Conservation (phyloP, 768 basidiomycete species). For the Mycena haematopus region DNA sequence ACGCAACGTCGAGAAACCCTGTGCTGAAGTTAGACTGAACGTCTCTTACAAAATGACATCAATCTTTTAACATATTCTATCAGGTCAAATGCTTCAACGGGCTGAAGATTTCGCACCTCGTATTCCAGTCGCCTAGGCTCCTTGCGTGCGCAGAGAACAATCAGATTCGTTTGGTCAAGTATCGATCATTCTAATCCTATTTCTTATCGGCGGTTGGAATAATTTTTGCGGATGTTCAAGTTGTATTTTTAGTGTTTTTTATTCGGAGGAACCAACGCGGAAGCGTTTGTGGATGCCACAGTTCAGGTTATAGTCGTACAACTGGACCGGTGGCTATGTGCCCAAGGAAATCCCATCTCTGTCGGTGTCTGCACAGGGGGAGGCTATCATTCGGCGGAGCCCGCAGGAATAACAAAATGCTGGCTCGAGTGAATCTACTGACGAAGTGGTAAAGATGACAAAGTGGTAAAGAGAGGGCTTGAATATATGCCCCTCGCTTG, state of each 20-base stretch:
- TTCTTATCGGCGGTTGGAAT: not conserved
- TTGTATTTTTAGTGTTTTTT: not conserved
- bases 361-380: too few species aligned
- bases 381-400: too few species aligned
- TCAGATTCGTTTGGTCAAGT: slow-evolving; percentile 36
- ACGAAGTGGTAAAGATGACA: too few species aligned
- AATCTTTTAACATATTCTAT: not conserved
- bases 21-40: slow-evolving; percentile 31
- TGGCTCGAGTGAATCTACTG: too few species aligned
- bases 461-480: too few species aligned
- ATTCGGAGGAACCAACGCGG: too few species aligned
- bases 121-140: slow-evolving; percentile 40
- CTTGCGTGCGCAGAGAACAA: slow-evolving; percentile 48
- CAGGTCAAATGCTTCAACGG: slow-evolving; percentile 44
- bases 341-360: too few species aligned
- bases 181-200: not conserved
- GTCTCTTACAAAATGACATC: not conserved
- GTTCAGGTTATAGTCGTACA: too few species aligned
- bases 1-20: slow-evolving; percentile 41
- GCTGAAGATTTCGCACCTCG: slow-evolving; percentile 47
- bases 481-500: too few species aligned
- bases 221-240: not conserved
- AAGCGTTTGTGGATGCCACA: too few species aligned
- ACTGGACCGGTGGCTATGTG: too few species aligned
- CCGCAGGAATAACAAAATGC: too few species aligned